phyloP scores from a whole-genome alignment of 2,329 filamentous ascomycete species.

The Neocucurbitaria cava region DNA sequence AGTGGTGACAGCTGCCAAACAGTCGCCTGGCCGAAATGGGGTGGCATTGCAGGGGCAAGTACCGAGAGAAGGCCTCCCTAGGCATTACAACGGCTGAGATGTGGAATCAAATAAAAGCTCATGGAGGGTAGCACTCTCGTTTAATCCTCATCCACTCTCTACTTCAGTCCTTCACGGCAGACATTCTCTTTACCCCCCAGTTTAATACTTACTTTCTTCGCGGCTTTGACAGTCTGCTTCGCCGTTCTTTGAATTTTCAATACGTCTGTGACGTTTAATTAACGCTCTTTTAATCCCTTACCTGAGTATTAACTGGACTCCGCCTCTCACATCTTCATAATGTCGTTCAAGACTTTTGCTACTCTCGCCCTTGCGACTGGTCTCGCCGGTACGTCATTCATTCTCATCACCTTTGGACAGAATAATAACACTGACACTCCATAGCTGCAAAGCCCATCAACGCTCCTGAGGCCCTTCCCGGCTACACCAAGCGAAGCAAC shows the following conservation, averaged over 20 bases:
- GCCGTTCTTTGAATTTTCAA: slow-evolving; percentile 26
- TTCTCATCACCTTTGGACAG: background rate
- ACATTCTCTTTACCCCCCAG: slow-evolving; percentile 24
- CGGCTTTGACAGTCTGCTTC: slow-evolving; percentile 48
- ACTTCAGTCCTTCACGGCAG: slow-evolving; percentile 9
- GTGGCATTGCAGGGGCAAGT: slow-evolving; percentile 23
- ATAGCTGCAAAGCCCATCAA: slow-evolving; percentile 38
- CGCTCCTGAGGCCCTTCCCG: slow-evolving; percentile 19
- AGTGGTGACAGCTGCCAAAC: slow-evolving; percentile 21
- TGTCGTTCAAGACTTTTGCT: slow-evolving; percentile 37
- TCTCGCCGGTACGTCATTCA: slow-evolving; percentile 36
- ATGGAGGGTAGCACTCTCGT: slow-evolving; percentile 18
- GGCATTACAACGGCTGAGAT: slow-evolving; percentile 1
- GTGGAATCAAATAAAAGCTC: slow-evolving; percentile 35
- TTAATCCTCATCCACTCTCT: slow-evolving; percentile 31
- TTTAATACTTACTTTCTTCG: slow-evolving; percentile 37
- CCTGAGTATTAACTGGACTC: slow-evolving; percentile 29
- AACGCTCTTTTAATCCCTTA: slow-evolving; percentile 30
- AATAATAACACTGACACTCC: slow-evolving; percentile 14
- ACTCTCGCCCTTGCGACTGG: slow-evolving; percentile 41
- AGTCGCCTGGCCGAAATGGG: slow-evolving; percentile 10
- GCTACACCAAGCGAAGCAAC: slow-evolving; percentile 23
- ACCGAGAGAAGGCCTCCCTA: slow-evolving; percentile 9
- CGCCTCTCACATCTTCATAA: slow-evolving; percentile 24
- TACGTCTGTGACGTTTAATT: slow-evolving; percentile 45